Conservation (phyloP, 2,329 filamentous ascomycete genomes). For the Pseudogymnoascus sp. region DNA sequence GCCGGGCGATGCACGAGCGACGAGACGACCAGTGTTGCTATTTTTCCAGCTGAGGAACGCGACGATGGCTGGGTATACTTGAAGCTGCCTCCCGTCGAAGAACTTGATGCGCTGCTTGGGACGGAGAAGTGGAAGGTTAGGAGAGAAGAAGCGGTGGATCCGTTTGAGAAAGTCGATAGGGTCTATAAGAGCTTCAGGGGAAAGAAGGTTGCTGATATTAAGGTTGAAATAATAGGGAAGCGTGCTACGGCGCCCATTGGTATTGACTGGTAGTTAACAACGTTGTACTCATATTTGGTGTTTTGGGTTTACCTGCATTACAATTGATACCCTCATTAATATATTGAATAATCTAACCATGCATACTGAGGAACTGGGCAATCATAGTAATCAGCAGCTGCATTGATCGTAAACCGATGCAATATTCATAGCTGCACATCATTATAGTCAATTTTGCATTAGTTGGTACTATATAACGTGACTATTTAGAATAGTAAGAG, state of each 20-base stretch:
- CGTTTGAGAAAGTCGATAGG: constrained; percentile 28
- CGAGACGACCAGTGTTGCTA: constrained; percentile 66
- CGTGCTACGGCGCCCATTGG: neutral
- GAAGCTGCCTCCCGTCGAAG: constrained; percentile 68
- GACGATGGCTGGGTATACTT: constrained; percentile 71
- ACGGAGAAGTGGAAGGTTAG: constrained; percentile 72
- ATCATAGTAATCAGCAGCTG: neutral
- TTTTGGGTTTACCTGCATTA: neutral
- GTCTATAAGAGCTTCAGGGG: constrained; percentile 5
- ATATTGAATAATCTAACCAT: neutral
- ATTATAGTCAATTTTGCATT: too few species aligned
- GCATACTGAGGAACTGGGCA: neutral
- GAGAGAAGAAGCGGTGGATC: constrained; percentile 46
- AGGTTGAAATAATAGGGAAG: constrained; percentile 2
- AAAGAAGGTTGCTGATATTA: neutral
- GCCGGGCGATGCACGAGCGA: constrained; percentile 70
- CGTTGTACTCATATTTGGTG: neutral
- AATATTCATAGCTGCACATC: too few species aligned
- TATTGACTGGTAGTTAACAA: neutral
- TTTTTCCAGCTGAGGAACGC: constrained; percentile 67
- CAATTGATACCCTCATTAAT: neutral
- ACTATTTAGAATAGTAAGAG: neutral
- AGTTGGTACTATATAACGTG: neutral
- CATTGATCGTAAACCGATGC: too few species aligned
- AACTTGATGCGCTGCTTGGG: constrained; percentile 70